phyloP scores from a whole-genome alignment of 2,329 filamentous ascomycete species.

The Scorias spongiosa region DNA sequence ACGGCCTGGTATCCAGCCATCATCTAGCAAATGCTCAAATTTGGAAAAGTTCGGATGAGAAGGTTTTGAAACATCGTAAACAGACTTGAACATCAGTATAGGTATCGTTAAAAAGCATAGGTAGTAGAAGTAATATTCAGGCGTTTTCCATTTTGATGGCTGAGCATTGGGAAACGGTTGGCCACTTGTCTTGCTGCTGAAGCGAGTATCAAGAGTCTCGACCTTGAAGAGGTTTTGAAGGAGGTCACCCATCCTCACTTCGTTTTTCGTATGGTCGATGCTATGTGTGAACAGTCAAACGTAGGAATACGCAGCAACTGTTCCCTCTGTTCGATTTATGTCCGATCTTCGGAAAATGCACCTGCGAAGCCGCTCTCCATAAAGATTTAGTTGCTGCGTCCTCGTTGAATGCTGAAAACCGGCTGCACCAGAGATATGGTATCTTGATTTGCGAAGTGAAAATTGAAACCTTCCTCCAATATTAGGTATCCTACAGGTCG shows the following conservation, averaged over 20 bases:
- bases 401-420: too few species aligned
- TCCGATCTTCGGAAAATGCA: too few species aligned
- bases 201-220: conserved; percentile 55
- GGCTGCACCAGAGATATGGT: too few species aligned
- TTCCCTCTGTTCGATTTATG: background rate
- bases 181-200: conserved; percentile 46
- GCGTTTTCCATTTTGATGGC: conserved; percentile 67
- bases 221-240: conserved; percentile 38
- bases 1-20: conserved; percentile 84
- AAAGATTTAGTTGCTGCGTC: too few species aligned
- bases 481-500: too few species aligned
- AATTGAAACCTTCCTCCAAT: too few species aligned
- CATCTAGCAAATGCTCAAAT: conserved; percentile 54
- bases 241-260: background rate
- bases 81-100: conserved; percentile 73
- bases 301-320: background rate
- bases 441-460: too few species aligned
- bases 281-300: background rate
- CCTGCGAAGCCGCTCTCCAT: too few species aligned
- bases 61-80: conserved; percentile 75
- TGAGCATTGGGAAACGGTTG: conserved; percentile 26
- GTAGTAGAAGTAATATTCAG: conserved; percentile 76
- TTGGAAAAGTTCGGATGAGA: conserved; percentile 67
- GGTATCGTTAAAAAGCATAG: conserved; percentile 54
- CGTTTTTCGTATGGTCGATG: background rate